Percentiles rank a stretch among this genome's conserved stretches.
Evolutionary conservation across 2,329 filamentous ascomycete species (phyloP).

Genomic region (Pseudopyrenochaeta lycopersici): DNA sequence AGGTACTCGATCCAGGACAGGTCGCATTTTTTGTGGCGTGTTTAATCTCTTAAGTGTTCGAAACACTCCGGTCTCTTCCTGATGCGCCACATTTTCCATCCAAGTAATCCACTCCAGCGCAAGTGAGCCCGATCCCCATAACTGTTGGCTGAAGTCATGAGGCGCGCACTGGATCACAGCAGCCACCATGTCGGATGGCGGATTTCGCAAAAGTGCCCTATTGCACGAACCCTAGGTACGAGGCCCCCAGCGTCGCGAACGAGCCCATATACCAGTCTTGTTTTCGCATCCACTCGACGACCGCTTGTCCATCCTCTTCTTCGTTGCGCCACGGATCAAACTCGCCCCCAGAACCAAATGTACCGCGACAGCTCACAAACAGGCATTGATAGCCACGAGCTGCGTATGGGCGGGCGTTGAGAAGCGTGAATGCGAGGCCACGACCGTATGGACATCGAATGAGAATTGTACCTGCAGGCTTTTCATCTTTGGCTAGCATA

Average conservation of each 20-base stretch:
- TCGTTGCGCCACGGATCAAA: constrained; percentile 17
- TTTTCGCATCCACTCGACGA: constrained; percentile 18
- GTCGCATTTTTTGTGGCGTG: background rate
- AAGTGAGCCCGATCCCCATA: constrained; percentile 14
- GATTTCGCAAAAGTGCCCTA: constrained; percentile 16
- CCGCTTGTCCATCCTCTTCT: constrained; percentile 11
- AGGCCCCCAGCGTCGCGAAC: constrained; percentile 14
- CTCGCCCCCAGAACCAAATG: constrained; percentile 17
- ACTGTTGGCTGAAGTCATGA: constrained; percentile 11
- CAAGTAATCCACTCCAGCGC: constrained; percentile 9
- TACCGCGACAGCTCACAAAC: constrained; percentile 16
- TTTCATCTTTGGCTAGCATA: constrained; percentile 1
- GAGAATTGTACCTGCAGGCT: constrained; percentile 15
- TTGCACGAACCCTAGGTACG: constrained; percentile 17
- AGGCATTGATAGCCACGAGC: constrained; percentile 11
- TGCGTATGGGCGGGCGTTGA: constrained; percentile 1
- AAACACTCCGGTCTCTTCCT: constrained; percentile 4
- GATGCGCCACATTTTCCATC: constrained; percentile 8
- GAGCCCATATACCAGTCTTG: constrained; percentile 17
- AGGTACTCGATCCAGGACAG: too few species aligned
- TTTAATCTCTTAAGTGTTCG: background rate
- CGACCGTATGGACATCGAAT: constrained; percentile 17
- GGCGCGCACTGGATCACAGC: constrained; percentile 10
- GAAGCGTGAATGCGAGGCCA: background rate
- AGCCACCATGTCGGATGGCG: constrained; percentile 14